Percentiles rank a stretch among this genome's conserved stretches.
Conservation (phyloP, 495 filamentous ascomycete genomes). For the Penicillium maclennaniae region DNA sequence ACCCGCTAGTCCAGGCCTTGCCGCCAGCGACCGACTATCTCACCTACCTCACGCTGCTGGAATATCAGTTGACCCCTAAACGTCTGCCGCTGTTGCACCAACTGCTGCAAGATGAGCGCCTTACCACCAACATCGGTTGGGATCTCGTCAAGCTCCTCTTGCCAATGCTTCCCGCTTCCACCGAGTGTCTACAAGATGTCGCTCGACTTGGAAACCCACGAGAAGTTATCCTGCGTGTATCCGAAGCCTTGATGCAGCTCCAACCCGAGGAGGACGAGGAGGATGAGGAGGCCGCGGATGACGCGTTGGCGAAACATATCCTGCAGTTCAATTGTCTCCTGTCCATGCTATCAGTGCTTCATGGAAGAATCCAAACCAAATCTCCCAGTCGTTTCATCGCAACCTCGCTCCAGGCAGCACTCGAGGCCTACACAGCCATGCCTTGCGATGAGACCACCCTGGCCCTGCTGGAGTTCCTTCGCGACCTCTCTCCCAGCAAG, state of each 20-base stretch:
- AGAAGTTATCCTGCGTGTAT: slow-evolving; percentile 87
- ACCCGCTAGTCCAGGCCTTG: slow-evolving; percentile 47
- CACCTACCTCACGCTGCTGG: slow-evolving; percentile 84
- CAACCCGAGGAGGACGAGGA: slow-evolving; percentile 52
- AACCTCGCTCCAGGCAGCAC: slow-evolving; percentile 76
- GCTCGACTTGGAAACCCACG: slow-evolving; percentile 86
- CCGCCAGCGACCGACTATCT: slow-evolving; percentile 77
- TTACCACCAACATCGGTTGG: slow-evolving; percentile 94
- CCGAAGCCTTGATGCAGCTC: slow-evolving; percentile 63
- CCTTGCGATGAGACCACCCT: slow-evolving; percentile 63
- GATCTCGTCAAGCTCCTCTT: slow-evolving; percentile 86
- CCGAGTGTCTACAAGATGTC: slow-evolving; percentile 70
- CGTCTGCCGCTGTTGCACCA: slow-evolving; percentile 73
- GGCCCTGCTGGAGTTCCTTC: slow-evolving; percentile 70
- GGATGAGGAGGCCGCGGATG: slow-evolving; percentile 44
- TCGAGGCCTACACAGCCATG: slow-evolving; percentile 60
- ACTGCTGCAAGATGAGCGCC: slow-evolving; percentile 74
- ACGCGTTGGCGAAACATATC: slow-evolving; percentile 16
- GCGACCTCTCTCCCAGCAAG: slow-evolving; percentile 66
- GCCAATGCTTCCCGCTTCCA: slow-evolving; percentile 66
- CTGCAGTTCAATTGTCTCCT: slow-evolving; percentile 71
- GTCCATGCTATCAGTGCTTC: slow-evolving; percentile 78
- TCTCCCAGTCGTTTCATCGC: slow-evolving; percentile 89
- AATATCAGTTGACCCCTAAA: slow-evolving; percentile 75
- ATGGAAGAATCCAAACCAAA: slow-evolving; percentile 83